phyloP scores from a whole-genome alignment of 176 grass and related monocot genomes.

The sorghum (Sorghum bicolor) region Sorghum_bicolor_NCBIv3 NC_012871.2:63857501-63858000 shows the following conservation, averaged over 20 bases:
- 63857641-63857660: neutral
- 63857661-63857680: neutral
- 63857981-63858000: too few species aligned
- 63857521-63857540: neutral
- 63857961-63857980: neutral
- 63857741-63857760: too few species aligned
- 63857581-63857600: neutral
- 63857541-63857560: neutral
- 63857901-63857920: neutral
- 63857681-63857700: too few species aligned
- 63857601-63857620: neutral
- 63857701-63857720: too few species aligned
- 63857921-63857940: neutral
- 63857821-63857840: neutral
- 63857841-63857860: neutral
- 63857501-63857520: constrained; percentile 6
- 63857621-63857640: too few species aligned
- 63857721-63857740: too few species aligned
- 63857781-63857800: too few species aligned
- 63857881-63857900: neutral
- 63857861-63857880: neutral
- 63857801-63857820: neutral
- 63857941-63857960: too few species aligned
- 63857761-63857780: too few species aligned
- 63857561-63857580: neutral